These are phyloP conservation scores for Amanita muscaria DNA, from an alignment of 768 basidiomycete species.

Conservation along the genomic window DNA sequence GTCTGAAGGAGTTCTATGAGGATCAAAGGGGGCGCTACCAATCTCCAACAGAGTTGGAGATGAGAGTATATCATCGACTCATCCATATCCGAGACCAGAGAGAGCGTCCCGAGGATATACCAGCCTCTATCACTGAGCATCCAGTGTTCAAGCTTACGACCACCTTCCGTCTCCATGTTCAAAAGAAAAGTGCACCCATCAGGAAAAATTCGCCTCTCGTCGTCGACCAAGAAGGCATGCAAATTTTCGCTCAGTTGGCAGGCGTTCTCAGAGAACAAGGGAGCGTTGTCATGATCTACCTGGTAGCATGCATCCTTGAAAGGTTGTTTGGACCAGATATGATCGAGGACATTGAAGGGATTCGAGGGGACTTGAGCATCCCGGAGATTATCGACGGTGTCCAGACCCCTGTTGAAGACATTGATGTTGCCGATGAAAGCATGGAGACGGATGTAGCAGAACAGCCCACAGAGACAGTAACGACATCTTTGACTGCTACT, in stretches of 20 bases:
- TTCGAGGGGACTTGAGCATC: constrained; percentile 47
- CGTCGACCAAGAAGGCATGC: constrained; percentile 60
- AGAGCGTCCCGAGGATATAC: constrained; percentile 68
- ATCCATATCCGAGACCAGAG: constrained; percentile 83
- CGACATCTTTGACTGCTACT: no score
- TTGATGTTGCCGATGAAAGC: constrained; percentile 18
- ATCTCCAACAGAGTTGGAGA: constrained; percentile 86
- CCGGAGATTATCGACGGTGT: constrained; percentile 66
- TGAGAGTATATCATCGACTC: constrained; percentile 91
- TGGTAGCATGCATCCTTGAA: constrained; percentile 85
- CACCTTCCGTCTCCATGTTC: constrained; percentile 71
- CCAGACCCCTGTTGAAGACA: constrained; percentile 16
- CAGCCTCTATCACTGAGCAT: constrained; percentile 53
- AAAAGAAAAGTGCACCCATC: constrained; percentile 68
- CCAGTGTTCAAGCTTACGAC: constrained; percentile 81
- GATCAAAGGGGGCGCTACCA: constrained; percentile 63
- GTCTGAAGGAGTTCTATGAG: constrained; percentile 88
- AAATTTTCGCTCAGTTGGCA: constrained; percentile 57
- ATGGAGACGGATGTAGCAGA: constrained; percentile 18
- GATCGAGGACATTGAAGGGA: constrained; percentile 63
- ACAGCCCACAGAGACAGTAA: constrained; percentile 15
- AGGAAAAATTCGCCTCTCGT: constrained; percentile 54
- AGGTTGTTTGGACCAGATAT: constrained; percentile 77
- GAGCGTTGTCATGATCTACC: constrained; percentile 66
- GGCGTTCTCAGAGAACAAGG: constrained; percentile 56